phyloP scores from a whole-genome alignment of 2,329 filamentous ascomycete genomes.

The Fusarium sp. region DNA sequence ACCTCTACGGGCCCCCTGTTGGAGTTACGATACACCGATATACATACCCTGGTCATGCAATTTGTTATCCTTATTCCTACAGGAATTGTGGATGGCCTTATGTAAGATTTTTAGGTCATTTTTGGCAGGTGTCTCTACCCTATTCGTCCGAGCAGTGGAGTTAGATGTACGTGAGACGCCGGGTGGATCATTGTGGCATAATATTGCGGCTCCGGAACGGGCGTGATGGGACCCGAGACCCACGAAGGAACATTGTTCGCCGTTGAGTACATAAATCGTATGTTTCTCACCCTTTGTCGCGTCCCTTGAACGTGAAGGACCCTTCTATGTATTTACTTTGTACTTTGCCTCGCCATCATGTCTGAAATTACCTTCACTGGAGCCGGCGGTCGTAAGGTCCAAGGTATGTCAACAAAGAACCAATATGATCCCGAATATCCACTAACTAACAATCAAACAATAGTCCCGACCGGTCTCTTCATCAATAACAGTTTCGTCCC shows the following conservation, averaged over 20 bases:
- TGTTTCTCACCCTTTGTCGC: too few species aligned
- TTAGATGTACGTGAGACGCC: background rate
- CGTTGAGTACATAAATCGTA: background rate
- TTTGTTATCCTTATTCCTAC: rapidly evolving
- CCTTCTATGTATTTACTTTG: too few species aligned
- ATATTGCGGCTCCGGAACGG: background rate
- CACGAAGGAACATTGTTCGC: too few species aligned
- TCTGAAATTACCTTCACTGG: conserved; percentile 12
- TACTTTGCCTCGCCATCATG: background rate
- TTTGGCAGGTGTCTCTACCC: background rate
- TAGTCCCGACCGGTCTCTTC: conserved; percentile 33
- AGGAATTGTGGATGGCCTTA: background rate
- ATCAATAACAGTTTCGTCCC: conserved; percentile 25
- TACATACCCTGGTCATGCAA: too few species aligned
- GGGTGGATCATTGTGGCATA: background rate
- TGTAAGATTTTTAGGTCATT: background rate
- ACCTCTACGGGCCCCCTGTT: too few species aligned
- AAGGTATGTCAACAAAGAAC: background rate
- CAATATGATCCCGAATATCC: background rate
- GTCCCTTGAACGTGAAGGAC: too few species aligned
- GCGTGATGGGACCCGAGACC: background rate
- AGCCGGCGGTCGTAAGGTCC: conserved; percentile 12
- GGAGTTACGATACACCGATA: too few species aligned
- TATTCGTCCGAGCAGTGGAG: background rate
- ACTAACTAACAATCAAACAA: background rate